A percentile compares a stretch with the other conserved stretches of the same genome.
Evolutionary conservation across 306 rosid species (phyloP).

Genomic region (Ceratonia siliqua): DNA sequence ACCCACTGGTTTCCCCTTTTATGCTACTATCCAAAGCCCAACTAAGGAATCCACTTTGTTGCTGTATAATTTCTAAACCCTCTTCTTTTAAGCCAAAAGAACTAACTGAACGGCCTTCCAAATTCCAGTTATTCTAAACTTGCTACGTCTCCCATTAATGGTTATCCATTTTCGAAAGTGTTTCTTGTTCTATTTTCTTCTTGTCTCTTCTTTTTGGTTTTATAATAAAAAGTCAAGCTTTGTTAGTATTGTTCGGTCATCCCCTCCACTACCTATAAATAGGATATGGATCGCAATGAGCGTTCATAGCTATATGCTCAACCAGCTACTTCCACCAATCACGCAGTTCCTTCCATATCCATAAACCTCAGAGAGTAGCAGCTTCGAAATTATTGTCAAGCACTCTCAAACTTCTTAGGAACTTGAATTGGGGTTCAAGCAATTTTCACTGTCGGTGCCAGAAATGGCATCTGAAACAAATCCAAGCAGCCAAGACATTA

Average conservation of each 20-base stretch:
- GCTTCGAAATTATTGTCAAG: background rate
- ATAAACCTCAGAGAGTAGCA: background rate
- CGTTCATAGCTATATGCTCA: background rate
- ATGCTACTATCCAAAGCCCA: background rate
- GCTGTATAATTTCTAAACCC: background rate
- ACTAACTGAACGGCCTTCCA: background rate
- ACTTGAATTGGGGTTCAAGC: background rate
- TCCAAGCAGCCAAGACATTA: background rate
- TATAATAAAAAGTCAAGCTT: background rate
- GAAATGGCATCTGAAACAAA: conserved; percentile 25
- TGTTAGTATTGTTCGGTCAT: background rate
- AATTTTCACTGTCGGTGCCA: background rate
- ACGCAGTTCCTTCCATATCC: background rate
- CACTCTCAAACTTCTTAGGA: background rate
- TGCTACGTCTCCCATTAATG: background rate
- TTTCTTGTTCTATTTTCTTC: too few relatives aligned
- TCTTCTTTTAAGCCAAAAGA: too few relatives aligned
- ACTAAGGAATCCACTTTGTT: background rate
- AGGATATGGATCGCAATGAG: background rate
- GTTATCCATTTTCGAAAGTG: background rate
- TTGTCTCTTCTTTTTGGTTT: too few relatives aligned
- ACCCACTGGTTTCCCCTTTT: background rate
- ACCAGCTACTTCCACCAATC: background rate
- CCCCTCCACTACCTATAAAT: background rate
- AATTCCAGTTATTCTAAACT: background rate